Evolutionary conservation across 768 basidiomycete genomes (phyloP), one percentile per base, ranked within the genome.

Genomic region (Cystobasidium onofrii): DNA sequence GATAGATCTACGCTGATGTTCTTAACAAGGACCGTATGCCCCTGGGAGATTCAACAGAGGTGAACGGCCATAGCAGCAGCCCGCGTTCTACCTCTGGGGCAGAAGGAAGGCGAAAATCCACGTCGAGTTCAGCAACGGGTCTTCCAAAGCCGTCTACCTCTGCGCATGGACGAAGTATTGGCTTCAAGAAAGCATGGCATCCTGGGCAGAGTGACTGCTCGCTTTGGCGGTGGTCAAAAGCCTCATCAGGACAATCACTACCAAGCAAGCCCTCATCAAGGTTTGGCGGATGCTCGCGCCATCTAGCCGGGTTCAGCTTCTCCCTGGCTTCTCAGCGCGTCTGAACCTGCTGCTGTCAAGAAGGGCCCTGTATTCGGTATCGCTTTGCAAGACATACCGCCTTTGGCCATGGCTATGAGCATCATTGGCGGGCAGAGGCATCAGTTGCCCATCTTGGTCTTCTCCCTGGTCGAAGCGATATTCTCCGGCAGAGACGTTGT

Each of bases 391-490:
- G 69, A 71, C 4, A 55, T 31, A 57, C 69, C 69, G 1, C 69
- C 69, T 6, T 36, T 71, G 20, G 69, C 69, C 33, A 55, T 55
- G 33, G 69, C 69, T 12, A 55, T 71, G 2, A 55, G 50, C 29
- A 71, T 71, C 27, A 71, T 71, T n/a, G 69, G 69, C 6, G 76
- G 76, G 0, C 76, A 77, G 65, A 76, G 76, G 0, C 76, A 78
- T 73, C 76, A 78, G 29, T 74, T 78, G 0, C 78, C 78, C 0
- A 74, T 75, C 29, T 74, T 78, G 0, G 54, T 52, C n/a, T 78
- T 78, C 70, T 72, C 71, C 23, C 61, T 75, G 0, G 74, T 85
- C 25, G 85, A 85, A 54, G 84, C 85, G 76, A 76, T 85, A 34
- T 84, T 84, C 69, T n/a, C n/a, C n/a, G n/a, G n/a, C n/a, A n/a